Conservation (phyloP, 2,329 filamentous ascomycete species). For the Ceratocystiopsis sp. region DNA sequence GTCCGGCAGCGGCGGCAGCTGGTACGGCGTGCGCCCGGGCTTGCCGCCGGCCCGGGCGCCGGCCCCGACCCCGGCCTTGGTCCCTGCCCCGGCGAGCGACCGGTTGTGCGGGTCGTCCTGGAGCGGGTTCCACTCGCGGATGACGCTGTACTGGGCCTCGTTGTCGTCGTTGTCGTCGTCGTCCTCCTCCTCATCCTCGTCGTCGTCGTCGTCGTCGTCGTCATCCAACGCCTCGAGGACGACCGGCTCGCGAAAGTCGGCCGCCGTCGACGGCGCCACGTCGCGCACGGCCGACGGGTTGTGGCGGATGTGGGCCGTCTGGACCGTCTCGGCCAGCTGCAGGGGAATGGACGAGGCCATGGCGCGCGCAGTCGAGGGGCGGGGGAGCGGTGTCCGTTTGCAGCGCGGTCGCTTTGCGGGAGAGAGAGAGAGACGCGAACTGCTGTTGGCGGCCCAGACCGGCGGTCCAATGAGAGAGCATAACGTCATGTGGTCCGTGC, state of each 20-base stretch:
- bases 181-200: constrained; percentile 28
- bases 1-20: constrained; percentile 58
- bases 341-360: constrained; percentile 43
- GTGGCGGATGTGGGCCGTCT: constrained; percentile 61
- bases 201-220: constrained; percentile 17
- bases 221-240: constrained; percentile 13
- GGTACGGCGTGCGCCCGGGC: constrained; percentile 17
- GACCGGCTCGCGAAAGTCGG: constrained; percentile 48
- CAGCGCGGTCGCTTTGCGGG: not conserved
- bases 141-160: constrained; percentile 50
- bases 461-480: too few species aligned
- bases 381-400: not conserved
- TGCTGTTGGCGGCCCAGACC: too few species aligned
- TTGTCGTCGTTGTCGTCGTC: constrained; percentile 46
- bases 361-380: constrained; percentile 2
- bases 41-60: too few species aligned
- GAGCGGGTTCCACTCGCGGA: constrained; percentile 34
- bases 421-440: too few species aligned
- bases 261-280: constrained; percentile 61
- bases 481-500: too few species aligned
- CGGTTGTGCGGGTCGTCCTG: not conserved
- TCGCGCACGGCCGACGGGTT: constrained; percentile 58
- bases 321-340: constrained; percentile 62
- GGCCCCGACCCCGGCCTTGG: not conserved
- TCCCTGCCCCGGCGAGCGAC: not conserved